phyloP scores from a whole-genome alignment of 371 early-diverging fungal species.

The Syncephalastrum contaminatum region DNA sequence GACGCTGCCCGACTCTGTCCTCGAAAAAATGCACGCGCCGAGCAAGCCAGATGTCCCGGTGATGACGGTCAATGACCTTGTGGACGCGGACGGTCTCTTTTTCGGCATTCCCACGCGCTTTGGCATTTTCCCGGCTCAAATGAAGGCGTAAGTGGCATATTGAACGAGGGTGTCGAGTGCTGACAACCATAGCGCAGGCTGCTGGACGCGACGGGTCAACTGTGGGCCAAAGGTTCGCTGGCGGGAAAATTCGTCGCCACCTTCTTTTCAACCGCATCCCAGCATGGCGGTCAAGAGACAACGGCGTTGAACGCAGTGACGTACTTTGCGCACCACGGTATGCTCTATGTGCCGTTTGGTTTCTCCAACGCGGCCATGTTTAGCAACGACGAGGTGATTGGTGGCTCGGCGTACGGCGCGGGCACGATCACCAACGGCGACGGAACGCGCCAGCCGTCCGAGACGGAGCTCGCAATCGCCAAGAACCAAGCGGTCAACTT shows the following conservation, averaged over 20 bases:
- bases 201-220: slow-evolving; percentile 70
- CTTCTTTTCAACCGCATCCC: slow-evolving; percentile 72
- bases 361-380: slow-evolving; percentile 43
- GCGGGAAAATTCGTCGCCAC: slow-evolving; percentile 72
- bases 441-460: slow-evolving; percentile 64
- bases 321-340: slow-evolving; percentile 78
- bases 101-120: slow-evolving; percentile 72
- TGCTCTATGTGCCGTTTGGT: slow-evolving; percentile 78
- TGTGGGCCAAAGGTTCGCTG: slow-evolving; percentile 67
- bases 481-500: slow-evolving; percentile 65
- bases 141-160: slow-evolving; percentile 50
- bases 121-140: slow-evolving; percentile 75
- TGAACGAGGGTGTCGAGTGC: neutral
- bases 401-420: slow-evolving; percentile 79
- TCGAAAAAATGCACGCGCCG: slow-evolving; percentile 73
- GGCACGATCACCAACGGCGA: slow-evolving; percentile 71
- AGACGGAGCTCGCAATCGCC: slow-evolving; percentile 69
- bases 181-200: slow-evolving; percentile 14
- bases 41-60: slow-evolving; percentile 61
- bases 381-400: slow-evolving; percentile 42
- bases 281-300: slow-evolving; percentile 80
- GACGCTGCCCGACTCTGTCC: slow-evolving; percentile 64
- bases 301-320: slow-evolving; percentile 70
- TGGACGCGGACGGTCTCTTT: slow-evolving; percentile 74
- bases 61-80: slow-evolving; percentile 55